Evolutionary conservation across 2,329 filamentous ascomycete species (phyloP), one percentile per base, ranked within the genome.

Genomic region (Chalaropsis thielavioides): DNA sequence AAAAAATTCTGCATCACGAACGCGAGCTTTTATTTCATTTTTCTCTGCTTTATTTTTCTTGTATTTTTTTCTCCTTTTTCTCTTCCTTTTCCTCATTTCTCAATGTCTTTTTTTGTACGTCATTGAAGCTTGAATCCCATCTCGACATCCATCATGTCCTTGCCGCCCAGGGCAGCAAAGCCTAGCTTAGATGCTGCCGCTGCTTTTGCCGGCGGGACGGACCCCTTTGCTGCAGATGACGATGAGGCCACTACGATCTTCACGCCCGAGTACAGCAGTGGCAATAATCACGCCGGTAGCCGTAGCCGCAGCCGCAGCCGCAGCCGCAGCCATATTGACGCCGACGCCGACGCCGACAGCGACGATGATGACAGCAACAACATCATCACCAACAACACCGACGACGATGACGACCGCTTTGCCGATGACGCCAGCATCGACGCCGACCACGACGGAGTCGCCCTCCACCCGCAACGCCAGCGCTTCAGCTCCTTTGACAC

Each of bases 401-500:
- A 49, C 8, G 60, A 46, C 46, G 51, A 46, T 5, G 56, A 58
- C 22, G 65, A 64, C 22, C 49, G 24, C 22, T 64, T 64, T 63
- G 62, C 62, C 27, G 63, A 61, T 6, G 65, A 64, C 27, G 65
- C 62, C 10, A 62, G 62, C 40, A 44, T 67, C n/a, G 63, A 64
- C 19, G 65, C 24, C 38, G 62, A 64, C 43, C 19, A 38, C 22
- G 19, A 62, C 41, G 22, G 24, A 17, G 40, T 38, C 1, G 27
- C 60, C 8, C 46, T 66, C 59, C 64, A 44, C 27, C 19, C 62
- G 7, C 74, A 73, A 40, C 79, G 80, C 68, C 83, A 92, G 69
- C 86, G 91, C 69, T 94, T 89, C 75, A 91, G 90, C 64, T 83
- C 84, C 68, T 95, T 95, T 73, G 90, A 96, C 74, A 83, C 84